phyloP scores from a whole-genome alignment of 176 grass and related monocot species.

The Aegilops sharonensis region DNA sequence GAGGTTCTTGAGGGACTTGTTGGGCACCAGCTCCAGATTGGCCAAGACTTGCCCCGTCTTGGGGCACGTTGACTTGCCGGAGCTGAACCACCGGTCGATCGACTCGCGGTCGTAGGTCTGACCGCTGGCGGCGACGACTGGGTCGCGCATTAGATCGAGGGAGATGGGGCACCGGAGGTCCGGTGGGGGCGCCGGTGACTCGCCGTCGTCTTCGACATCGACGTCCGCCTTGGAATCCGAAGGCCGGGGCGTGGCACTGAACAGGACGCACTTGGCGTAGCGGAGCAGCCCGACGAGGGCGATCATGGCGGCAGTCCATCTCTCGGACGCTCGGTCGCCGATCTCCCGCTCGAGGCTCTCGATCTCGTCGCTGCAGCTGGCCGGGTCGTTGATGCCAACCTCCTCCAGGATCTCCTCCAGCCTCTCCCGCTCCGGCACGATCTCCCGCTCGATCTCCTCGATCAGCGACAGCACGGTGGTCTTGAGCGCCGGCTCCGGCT shows the following conservation, averaged over 20 bases:
- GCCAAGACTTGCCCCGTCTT: slow-evolving; percentile 74
- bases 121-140: slow-evolving; percentile 74
- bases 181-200: slow-evolving; percentile 49
- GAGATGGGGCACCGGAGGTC: slow-evolving; percentile 97
- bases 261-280: slow-evolving; percentile 90
- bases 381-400: slow-evolving; percentile 60
- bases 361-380: slow-evolving; percentile 76
- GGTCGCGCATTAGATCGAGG: slow-evolving; percentile 87
- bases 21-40: slow-evolving; percentile 65
- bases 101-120: slow-evolving; percentile 94
- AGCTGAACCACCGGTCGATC: slow-evolving; percentile 72
- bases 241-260: slow-evolving; percentile 59
- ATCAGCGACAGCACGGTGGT: slow-evolving; percentile 59
- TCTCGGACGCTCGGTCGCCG: slow-evolving; percentile 62
- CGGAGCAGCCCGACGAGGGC: slow-evolving; percentile 77
- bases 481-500: slow-evolving; percentile 43
- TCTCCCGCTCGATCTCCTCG: slow-evolving; percentile 62
- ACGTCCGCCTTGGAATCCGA: slow-evolving; percentile 39
- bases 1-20: slow-evolving; percentile 85
- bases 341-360: slow-evolving; percentile 85
- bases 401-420: slow-evolving; percentile 58
- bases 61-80: slow-evolving; percentile 81
- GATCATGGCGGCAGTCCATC: slow-evolving; percentile 73
- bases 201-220: slow-evolving; percentile 38
- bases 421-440: slow-evolving; percentile 62